Evolutionary conservation across 768 basidiomycete genomes (phyloP).

Genomic region (Tubosaeta brunneosetosa): DNA sequence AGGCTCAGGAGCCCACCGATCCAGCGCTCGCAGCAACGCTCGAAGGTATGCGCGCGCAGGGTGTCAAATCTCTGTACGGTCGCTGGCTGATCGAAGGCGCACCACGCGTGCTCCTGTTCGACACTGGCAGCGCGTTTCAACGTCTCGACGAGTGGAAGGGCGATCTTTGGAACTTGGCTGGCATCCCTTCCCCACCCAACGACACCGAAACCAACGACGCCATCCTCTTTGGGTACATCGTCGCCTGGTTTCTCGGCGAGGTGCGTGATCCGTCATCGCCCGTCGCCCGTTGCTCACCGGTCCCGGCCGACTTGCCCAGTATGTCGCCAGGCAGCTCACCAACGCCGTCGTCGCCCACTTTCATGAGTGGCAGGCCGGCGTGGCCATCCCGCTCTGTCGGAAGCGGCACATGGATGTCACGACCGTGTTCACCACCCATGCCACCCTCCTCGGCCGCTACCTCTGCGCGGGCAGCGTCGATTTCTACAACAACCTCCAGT

Average conservation of each 20-base stretch:
- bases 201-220: slow-evolving; percentile 99
- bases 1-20: slow-evolving; percentile 84
- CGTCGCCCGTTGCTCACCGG: slow-evolving; percentile 6
- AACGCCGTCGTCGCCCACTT: slow-evolving; percentile 96
- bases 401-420: slow-evolving; percentile 98
- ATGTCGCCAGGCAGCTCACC: slow-evolving; percentile 71
- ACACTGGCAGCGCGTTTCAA: slow-evolving; percentile 83
- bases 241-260: slow-evolving; percentile 99
- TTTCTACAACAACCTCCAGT: slow-evolving; percentile 99
- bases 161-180: slow-evolving; percentile 97
- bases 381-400: slow-evolving; percentile 90
- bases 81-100: slow-evolving; percentile 98
- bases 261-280: slow-evolving; percentile 41
- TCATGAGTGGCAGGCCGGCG: slow-evolving; percentile 99
- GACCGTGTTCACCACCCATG: slow-evolving; percentile 98
- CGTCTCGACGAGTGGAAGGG: slow-evolving; percentile 98
- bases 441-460: slow-evolving; percentile 96
- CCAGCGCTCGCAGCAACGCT: slow-evolving; percentile 71
- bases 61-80: slow-evolving; percentile 92
- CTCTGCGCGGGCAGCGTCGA: slow-evolving; percentile 98
- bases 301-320: slow-evolving; percentile 40
- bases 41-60: slow-evolving; percentile 79
- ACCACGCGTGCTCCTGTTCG: slow-evolving; percentile 92
- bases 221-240: slow-evolving; percentile 95
- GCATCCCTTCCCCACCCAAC: slow-evolving; percentile 93